Evolutionary conservation across 1,284 basidiomycete genomes (phyloP).

Genomic region (Meira nashicola): DNA sequence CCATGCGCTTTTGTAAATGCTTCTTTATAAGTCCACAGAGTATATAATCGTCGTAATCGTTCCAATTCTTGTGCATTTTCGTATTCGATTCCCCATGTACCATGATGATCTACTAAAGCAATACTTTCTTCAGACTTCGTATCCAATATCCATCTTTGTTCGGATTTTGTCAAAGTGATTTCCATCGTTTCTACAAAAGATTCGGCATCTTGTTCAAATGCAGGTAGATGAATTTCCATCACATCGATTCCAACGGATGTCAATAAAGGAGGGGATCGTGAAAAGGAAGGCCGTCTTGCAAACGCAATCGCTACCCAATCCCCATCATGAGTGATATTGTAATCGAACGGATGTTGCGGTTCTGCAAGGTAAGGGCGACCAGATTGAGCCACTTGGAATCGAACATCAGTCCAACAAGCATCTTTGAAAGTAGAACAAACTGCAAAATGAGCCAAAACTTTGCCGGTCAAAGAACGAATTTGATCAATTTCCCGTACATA

Average conservation of each 20-base stretch:
- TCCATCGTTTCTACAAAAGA: constrained; percentile 45
- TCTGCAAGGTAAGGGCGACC: constrained; percentile 13
- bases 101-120: not conserved
- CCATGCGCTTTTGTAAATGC: constrained; percentile 48
- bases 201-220: constrained; percentile 25
- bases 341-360: constrained; percentile 23
- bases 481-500: constrained; percentile 14
- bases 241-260: constrained; percentile 39
- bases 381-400: constrained; percentile 3
- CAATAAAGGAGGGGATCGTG: too few species aligned
- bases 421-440: not conserved
- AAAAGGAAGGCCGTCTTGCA: not conserved
- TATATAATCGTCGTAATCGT: constrained; percentile 27
- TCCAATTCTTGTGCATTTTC: too few species aligned
- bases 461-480: constrained; percentile 8
- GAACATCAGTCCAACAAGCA: constrained; percentile 1
- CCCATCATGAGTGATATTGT: constrained; percentile 46
- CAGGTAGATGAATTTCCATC: constrained; percentile 39
- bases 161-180: constrained; percentile 30
- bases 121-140: not conserved
- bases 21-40: constrained; percentile 50
- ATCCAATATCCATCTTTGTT: constrained; percentile 28
- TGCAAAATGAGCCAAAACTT: not conserved
- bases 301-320: constrained; percentile 48
- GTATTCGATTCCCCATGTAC: too few species aligned